Percentiles rank a stretch among this genome's conserved stretches.
These are phyloP conservation scores for Cladosporium sp. DNA, from an alignment of 2,329 filamentous ascomycete species.

Conservation along the genomic window DNA sequence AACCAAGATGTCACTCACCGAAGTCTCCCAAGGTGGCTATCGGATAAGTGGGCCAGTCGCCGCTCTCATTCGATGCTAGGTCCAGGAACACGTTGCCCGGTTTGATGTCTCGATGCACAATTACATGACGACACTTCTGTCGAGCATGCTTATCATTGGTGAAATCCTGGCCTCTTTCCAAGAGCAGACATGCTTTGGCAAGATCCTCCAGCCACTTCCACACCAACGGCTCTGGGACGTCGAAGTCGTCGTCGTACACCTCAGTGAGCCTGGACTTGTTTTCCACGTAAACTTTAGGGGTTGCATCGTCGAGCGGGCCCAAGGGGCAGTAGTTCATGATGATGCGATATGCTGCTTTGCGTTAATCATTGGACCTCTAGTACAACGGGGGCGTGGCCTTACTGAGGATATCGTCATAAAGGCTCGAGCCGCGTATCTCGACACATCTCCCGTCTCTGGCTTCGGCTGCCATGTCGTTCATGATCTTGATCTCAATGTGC, in stretches of 20 bases:
- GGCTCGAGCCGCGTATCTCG: background rate
- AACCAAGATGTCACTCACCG: background rate
- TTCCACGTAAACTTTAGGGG: background rate
- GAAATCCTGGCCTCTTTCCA: constrained; percentile 1
- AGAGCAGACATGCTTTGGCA: constrained; percentile 13
- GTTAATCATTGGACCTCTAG: background rate
- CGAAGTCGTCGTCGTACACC: background rate
- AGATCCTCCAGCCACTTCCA: constrained; percentile 20
- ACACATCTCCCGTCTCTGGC: background rate
- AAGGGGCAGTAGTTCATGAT: constrained; percentile 15
- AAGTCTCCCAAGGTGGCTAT: constrained; percentile 8
- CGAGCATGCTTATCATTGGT: background rate
- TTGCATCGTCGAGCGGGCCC: background rate
- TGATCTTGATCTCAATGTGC: constrained; percentile 4
- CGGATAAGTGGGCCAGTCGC: constrained; percentile 9
- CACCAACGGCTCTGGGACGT: constrained; percentile 18
- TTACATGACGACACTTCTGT: background rate
- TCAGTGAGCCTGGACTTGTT: background rate
- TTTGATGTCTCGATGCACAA: constrained; percentile 20
- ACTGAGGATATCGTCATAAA: background rate
- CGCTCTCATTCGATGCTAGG: background rate
- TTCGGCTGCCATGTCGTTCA: background rate
- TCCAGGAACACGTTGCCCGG: constrained; percentile 16
- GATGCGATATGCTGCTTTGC: constrained; percentile 3
- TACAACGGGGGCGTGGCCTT: background rate